Evolutionary conservation across 495 filamentous ascomycete genomes (phyloP).

Genomic region (Penicillium lagena): DNA sequence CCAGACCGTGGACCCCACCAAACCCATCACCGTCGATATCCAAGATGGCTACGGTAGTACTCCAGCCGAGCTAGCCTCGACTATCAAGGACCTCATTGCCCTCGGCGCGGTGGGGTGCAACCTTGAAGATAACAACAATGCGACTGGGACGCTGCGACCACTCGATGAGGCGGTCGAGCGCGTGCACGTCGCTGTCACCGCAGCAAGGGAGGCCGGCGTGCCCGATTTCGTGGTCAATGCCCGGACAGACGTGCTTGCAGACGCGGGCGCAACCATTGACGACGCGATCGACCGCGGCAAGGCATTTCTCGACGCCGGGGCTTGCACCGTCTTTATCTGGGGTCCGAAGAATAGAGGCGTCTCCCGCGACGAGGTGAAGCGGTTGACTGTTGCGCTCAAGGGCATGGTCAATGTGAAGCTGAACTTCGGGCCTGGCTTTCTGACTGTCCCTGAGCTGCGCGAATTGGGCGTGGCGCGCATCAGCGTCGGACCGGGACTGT

Average conservation of each 20-base stretch:
- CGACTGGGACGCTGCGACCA: slow-evolving; percentile 19
- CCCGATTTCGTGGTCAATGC: slow-evolving; percentile 47
- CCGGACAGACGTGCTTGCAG: slow-evolving; percentile 32
- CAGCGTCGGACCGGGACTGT: slow-evolving; percentile 32
- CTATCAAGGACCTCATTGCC: slow-evolving; percentile 27
- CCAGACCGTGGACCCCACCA: slow-evolving; percentile 7
- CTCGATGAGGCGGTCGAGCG: slow-evolving; percentile 30
- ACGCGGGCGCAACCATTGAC: slow-evolving; percentile 22
- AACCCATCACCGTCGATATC: slow-evolving; percentile 43
- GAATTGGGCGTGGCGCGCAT: slow-evolving; percentile 40
- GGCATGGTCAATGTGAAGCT: slow-evolving; percentile 35
- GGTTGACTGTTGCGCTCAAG: slow-evolving; percentile 24
- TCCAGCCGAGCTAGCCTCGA: slow-evolving; percentile 25
- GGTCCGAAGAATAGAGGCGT: slow-evolving; percentile 25
- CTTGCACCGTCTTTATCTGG: slow-evolving; percentile 42
- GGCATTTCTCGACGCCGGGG: slow-evolving; percentile 39
- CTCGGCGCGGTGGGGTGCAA: slow-evolving; percentile 46
- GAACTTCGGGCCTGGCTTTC: slow-evolving; percentile 14
- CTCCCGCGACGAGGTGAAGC: slow-evolving; percentile 25
- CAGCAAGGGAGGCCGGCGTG: slow-evolving; percentile 32
- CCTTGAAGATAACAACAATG: slow-evolving; percentile 40
- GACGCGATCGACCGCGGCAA: slow-evolving; percentile 38
- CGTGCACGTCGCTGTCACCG: slow-evolving; percentile 24
- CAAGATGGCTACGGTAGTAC: slow-evolving; percentile 47
- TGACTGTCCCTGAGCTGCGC: slow-evolving; percentile 30